Conservation (phyloP, 1,139 yeast genomes). For the Hyphopichia pseudoburtonii region DNA sequence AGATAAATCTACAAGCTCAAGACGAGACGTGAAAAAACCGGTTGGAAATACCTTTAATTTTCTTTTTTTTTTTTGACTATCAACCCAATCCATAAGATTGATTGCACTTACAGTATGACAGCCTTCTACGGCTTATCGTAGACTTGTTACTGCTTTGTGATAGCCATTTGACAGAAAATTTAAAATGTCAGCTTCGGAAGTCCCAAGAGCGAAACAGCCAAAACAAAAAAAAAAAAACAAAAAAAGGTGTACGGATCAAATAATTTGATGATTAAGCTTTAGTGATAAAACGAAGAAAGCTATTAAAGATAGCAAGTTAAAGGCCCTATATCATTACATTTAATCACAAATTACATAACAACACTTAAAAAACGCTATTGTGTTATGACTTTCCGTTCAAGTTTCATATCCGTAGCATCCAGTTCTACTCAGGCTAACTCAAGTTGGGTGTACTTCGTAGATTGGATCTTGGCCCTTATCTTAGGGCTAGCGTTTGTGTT, state of each 20-base stretch:
- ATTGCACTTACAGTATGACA: too few relatives aligned
- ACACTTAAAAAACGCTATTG: background rate
- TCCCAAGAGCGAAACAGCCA: background rate
- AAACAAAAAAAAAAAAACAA: background rate
- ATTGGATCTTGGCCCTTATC: constrained; percentile 73
- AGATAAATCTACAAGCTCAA: too few relatives aligned
- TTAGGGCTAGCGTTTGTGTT: constrained; percentile 66
- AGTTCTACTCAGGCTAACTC: constrained; percentile 37
- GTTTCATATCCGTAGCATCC: constrained; percentile 20
- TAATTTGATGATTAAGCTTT: background rate
- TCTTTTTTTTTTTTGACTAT: too few relatives aligned
- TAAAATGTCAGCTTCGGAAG: too few relatives aligned
- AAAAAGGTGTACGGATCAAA: background rate
- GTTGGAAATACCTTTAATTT: too few relatives aligned
- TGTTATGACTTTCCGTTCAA: constrained; percentile 27
- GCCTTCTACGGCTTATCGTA: too few relatives aligned
- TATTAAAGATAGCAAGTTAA: too few relatives aligned
- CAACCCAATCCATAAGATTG: too few relatives aligned
- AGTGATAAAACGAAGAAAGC: background rate
- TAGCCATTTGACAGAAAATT: too few relatives aligned
- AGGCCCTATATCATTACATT: too few relatives aligned
- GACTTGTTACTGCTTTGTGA: too few relatives aligned
- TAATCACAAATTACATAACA: background rate
- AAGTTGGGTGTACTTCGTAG: constrained; percentile 80
- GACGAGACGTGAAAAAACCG: too few relatives aligned